These are phyloP conservation scores for Chaetomiaceae sp. DNA, from an alignment of 2,329 filamentous ascomycete species.

Conservation along the genomic window DNA sequence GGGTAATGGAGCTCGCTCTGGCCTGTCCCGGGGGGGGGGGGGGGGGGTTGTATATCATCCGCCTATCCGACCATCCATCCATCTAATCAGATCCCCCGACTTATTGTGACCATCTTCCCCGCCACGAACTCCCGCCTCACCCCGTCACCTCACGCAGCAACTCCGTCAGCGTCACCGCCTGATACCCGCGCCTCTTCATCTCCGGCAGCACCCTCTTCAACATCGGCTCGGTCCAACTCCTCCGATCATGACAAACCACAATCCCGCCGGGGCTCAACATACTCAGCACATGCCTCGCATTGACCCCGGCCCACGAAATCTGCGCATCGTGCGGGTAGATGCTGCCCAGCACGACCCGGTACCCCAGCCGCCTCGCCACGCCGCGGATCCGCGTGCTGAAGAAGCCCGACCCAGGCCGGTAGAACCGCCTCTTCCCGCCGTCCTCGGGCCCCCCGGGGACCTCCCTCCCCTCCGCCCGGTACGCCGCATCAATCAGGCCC, in stretches of 20 bases:
- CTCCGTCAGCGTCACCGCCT: constrained; percentile 65
- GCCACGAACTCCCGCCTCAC: constrained; percentile 6
- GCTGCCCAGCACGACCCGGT: constrained; percentile 71
- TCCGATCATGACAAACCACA: constrained; percentile 80
- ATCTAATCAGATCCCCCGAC: background rate
- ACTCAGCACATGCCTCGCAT: constrained; percentile 74
- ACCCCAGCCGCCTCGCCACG: constrained; percentile 57
- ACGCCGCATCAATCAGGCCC: constrained; percentile 52
- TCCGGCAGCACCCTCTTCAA: constrained; percentile 67
- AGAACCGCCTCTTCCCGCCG: constrained; percentile 54
- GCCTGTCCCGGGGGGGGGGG: too few relatives aligned
- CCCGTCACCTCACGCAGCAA: constrained; percentile 46
- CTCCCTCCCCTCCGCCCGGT: constrained; percentile 40
- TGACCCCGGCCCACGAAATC: constrained; percentile 63
- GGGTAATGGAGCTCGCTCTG: too few relatives aligned
- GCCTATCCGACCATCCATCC: too few relatives aligned
- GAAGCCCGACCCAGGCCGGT: constrained; percentile 79
- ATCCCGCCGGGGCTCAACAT: constrained; percentile 74
- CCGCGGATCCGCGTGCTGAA: constrained; percentile 68
- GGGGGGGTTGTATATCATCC: too few relatives aligned
- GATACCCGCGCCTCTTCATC: constrained; percentile 64
- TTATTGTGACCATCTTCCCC: too few relatives aligned
- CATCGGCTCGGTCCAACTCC: constrained; percentile 81
- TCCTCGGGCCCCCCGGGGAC: constrained; percentile 6
- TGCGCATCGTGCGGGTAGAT: constrained; percentile 93